These are phyloP conservation scores for Phoma sp. DNA, from an alignment of 2,329 filamentous ascomycete genomes.

Conservation along the genomic window DNA sequence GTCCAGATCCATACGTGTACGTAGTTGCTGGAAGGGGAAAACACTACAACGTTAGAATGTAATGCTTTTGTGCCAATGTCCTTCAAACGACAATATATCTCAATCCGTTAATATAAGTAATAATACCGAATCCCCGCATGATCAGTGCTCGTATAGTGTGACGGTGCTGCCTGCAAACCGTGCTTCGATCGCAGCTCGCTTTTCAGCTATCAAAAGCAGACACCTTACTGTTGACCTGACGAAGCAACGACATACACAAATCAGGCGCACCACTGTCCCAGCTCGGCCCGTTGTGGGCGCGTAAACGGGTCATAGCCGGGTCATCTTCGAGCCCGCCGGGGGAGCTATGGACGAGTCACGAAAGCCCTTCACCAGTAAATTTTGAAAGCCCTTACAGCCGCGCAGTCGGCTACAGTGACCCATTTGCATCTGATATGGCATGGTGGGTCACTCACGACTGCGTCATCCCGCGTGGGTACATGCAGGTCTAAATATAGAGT, in stretches of 20 bases:
- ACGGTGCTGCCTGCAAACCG: not conserved
- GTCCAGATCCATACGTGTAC: constrained; percentile 3
- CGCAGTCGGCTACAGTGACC: not conserved
- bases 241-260: not conserved
- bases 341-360: not conserved
- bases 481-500: constrained; percentile 16
- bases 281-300: not conserved
- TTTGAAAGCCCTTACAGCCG: not conserved
- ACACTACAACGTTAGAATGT: not conserved
- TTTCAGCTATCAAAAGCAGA: not conserved
- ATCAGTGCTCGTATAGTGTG: too few relatives aligned
- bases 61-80: constrained; percentile 11
- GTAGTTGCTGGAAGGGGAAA: not conserved
- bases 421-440: constrained; percentile 5
- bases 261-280: not conserved
- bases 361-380: not conserved
- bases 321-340: not conserved
- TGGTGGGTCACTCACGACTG: constrained; percentile 11
- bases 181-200: not conserved
- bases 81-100: not conserved
- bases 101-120: not conserved
- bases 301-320: constrained; percentile 9
- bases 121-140: too few relatives aligned
- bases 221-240: not conserved
- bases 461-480: constrained; percentile 15